Evolutionary conservation across 2,329 filamentous ascomycete species (phyloP).

Genomic region (Neofusicoccum parvum): DNA sequence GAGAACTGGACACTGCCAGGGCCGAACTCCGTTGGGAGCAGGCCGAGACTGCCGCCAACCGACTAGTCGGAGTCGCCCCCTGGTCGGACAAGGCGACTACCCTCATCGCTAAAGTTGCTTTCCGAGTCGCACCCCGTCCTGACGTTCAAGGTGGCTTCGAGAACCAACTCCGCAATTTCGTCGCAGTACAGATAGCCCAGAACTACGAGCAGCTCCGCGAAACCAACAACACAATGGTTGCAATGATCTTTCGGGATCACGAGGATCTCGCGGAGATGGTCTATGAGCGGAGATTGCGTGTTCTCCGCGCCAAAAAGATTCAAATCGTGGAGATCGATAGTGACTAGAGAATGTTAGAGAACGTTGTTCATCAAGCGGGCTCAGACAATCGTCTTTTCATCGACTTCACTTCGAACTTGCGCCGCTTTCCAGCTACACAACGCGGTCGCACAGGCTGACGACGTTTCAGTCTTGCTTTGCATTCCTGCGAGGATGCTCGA

Average conservation of each 20-base stretch:
- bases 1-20: background rate
- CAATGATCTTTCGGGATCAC: background rate
- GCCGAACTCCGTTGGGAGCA: background rate
- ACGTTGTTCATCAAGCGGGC: no score
- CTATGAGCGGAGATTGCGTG: background rate
- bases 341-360: background rate
- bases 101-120: background rate
- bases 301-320: background rate
- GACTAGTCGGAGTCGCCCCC: background rate
- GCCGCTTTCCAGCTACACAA: no score
- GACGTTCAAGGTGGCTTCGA: background rate
- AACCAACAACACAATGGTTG: background rate
- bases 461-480: no score
- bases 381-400: no score
- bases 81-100: background rate
- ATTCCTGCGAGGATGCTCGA: no score
- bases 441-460: no score
- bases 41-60: background rate
- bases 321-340: background rate
- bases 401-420: no score
- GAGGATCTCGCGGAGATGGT: constrained; percentile 14
- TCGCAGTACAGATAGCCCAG: background rate
- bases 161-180: background rate
- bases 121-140: background rate
- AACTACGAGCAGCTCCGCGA: background rate